Percentiles rank a stretch among this genome's conserved stretches.
Conservation (phyloP, 352 stramenopile genomes). For the Thraustochytrium sp. region DNA sequence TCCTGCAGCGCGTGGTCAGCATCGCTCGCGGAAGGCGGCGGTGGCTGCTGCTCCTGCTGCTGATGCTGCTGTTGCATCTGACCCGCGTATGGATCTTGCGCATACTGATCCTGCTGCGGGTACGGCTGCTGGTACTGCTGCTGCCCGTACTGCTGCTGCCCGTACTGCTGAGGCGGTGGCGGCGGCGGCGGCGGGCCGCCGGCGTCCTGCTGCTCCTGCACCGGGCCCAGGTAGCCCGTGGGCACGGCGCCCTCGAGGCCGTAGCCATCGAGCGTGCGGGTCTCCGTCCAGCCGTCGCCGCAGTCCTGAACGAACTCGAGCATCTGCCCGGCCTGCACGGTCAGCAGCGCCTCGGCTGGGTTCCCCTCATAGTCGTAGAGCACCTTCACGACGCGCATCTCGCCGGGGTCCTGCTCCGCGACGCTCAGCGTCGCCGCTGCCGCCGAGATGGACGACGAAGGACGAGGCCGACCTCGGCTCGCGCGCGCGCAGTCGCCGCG, state of each 20-base stretch:
- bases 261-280: not conserved
- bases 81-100: not conserved
- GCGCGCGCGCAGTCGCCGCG: not conserved
- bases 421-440: not conserved
- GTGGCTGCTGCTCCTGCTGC: not conserved
- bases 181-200: not conserved
- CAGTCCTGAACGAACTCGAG: not conserved
- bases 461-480: not conserved
- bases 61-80: not conserved
- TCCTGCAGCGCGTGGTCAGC: not conserved
- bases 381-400: not conserved
- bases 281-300: constrained; percentile 10
- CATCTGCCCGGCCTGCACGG: not conserved
- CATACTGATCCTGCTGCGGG: not conserved
- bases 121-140: not conserved
- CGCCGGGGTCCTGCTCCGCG: not conserved
- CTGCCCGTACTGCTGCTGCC: not conserved
- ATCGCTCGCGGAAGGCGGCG: not conserved
- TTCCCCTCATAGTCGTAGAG: not conserved
- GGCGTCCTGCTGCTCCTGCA: not conserved
- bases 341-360: not conserved
- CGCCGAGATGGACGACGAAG: not conserved
- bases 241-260: not conserved
- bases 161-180: not conserved
- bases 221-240: not conserved